Evolutionary conservation across 2,329 filamentous ascomycete genomes (phyloP), one percentile per base, ranked within the genome.

Genomic region (Aspergillus pseudoviridinutans): DNA sequence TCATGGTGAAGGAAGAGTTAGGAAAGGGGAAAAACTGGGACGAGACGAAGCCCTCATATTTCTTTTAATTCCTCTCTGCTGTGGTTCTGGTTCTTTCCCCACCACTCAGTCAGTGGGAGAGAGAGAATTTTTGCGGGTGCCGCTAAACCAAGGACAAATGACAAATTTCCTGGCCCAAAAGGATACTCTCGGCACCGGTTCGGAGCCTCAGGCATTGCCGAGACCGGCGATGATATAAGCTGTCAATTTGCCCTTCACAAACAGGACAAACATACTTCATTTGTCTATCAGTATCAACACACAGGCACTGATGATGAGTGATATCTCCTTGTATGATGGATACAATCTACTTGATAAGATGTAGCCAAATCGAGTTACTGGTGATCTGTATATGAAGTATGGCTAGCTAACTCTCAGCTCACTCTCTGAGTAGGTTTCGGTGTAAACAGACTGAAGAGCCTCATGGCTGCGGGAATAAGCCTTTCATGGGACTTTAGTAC

Each of bases 1-100:
- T 58, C 64, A 66, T 66, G 63, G 63, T 61, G 61, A 61, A 55
- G 49, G 61, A 62, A 65, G 63, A 61, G 61, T 64, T 65, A 61
- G 58, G 53, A 47, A 46, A 50, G 58, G 47, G 47, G 52, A 61
- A 54, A 54, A 38, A 4, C 22, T 44, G 41, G 22, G 41, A 57
- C 55, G 58, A 55, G 57, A 55, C 55, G 53, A 56, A 47, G 22
- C 53, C 46, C 53, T 57, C 56, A 44, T 61, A 56, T 55, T 55
- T 62, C 56, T 62, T 57, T 42, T 49, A 50, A 46, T 51, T 53
- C 38, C 49, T 57, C 41, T 27, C 41, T 24, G 12, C 25, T 53
- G 38, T n/a, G 25, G 20, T 29, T 50, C 49, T 44, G 17, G 41
- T 44, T 44, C 17, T 12, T 61, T 63, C 61, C 60, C 62, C 61